phyloP scores from a whole-genome alignment of 2,329 filamentous ascomycete genomes.

The Helminthosporium solani region DNA sequence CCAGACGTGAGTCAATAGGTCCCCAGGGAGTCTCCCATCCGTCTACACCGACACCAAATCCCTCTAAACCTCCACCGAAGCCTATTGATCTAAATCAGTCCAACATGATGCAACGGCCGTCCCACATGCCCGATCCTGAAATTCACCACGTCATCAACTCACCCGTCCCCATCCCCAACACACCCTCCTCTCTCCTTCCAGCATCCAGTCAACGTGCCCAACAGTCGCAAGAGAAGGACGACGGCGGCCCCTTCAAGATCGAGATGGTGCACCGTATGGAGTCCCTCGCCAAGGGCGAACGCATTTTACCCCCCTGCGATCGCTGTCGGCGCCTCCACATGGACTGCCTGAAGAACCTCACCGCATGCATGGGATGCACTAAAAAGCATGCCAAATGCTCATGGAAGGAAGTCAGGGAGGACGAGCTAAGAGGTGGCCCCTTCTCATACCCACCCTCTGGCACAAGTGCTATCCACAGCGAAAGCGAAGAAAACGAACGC shows the following conservation, averaged over 20 bases:
- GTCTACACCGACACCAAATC: slow-evolving; percentile 20
- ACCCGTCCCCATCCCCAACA: slow-evolving; percentile 57
- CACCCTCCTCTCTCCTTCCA: slow-evolving; percentile 54
- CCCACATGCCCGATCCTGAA: slow-evolving; percentile 39
- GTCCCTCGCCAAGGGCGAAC: slow-evolving; percentile 69
- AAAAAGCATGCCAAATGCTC: slow-evolving; percentile 88
- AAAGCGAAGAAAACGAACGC: slow-evolving; percentile 32
- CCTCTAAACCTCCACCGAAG: slow-evolving; percentile 33
- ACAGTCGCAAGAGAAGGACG: slow-evolving; percentile 52
- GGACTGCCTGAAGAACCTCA: slow-evolving; percentile 81
- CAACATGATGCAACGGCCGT: slow-evolving; percentile 16
- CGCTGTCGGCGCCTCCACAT: slow-evolving; percentile 77
- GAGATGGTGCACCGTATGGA: slow-evolving; percentile 77
- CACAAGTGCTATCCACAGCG: slow-evolving; percentile 33
- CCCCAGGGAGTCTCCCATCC: slow-evolving; percentile 28
- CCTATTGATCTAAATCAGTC: slow-evolving; percentile 19
- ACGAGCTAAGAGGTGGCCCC: slow-evolving; percentile 55
- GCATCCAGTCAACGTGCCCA: slow-evolving; percentile 43
- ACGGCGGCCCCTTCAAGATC: slow-evolving; percentile 60
- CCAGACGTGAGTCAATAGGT: slow-evolving; percentile 30
- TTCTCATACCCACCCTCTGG: slow-evolving; percentile 23
- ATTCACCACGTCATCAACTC: slow-evolving; percentile 46
- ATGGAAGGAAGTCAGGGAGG: slow-evolving; percentile 78
- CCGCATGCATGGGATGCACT: slow-evolving; percentile 82
- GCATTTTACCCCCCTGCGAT: slow-evolving; percentile 80